Evolutionary conservation across 371 early-diverging fungal genomes (phyloP).

Genomic region (Actinomortierella wolfii): DNA sequence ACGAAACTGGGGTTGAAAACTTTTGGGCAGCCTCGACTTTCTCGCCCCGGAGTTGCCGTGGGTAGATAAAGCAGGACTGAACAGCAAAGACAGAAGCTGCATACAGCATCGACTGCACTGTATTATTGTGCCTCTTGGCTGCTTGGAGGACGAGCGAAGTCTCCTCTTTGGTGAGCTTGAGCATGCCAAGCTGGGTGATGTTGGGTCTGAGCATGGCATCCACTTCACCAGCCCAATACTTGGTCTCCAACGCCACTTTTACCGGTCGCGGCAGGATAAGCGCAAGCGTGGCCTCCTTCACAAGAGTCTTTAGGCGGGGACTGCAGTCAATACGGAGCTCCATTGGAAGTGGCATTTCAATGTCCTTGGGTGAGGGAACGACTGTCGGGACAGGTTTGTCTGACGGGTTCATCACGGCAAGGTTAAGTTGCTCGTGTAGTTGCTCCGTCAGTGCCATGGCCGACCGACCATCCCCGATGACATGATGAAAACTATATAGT

Average conservation of each 20-base stretch:
- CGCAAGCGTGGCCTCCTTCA: constrained; percentile 13
- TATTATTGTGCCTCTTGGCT: constrained; percentile 20
- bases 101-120: constrained; percentile 24
- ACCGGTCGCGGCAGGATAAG: constrained; percentile 16
- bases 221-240: constrained; percentile 34
- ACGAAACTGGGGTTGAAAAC: constrained; percentile 13
- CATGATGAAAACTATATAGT: constrained; percentile 20
- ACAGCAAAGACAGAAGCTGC: constrained; percentile 25
- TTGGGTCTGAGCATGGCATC: constrained; percentile 16
- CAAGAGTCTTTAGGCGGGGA: constrained; percentile 6
- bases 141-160: constrained; percentile 18
- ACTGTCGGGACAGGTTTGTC: constrained; percentile 5
- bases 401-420: neutral
- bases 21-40: neutral
- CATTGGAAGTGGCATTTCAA: constrained; percentile 7
- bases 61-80: constrained; percentile 16
- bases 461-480: constrained; percentile 32
- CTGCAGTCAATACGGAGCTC: constrained; percentile 12
- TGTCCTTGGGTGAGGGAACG: constrained; percentile 6
- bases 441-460: constrained; percentile 23
- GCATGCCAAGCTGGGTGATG: constrained; percentile 9
- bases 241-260: constrained; percentile 20
- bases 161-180: constrained; percentile 16
- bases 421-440: constrained; percentile 20
- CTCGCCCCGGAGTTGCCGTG: no score